Evolutionary conservation across 106 monocot genomes (phyloP), one percentile per base, ranked within the genome.

Genomic region (Dendrobium catenatum): DNA sequence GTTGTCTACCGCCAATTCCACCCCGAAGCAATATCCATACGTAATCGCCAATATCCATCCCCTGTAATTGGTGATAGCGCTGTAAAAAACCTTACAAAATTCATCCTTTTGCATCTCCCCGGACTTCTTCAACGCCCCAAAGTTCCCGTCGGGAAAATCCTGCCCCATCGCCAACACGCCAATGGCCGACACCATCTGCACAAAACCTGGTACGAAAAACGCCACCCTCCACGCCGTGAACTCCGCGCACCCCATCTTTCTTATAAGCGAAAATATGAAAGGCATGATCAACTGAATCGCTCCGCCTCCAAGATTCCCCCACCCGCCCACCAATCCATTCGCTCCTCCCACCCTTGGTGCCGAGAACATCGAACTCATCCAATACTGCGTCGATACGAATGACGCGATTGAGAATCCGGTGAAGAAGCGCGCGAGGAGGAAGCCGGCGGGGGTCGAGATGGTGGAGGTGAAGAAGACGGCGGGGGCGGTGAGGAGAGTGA

Each of bases 311-410:
- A 97, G 89, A 83, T 97, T 97, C 4, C 96, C 96, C 96, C 96
- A 97, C 6, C 96, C 96, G 0, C 86, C 96, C 19, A 94, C 86
- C 51, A 97, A 26, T 19, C 94, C 94, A 72, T 97, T 97, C 77
- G 96, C 96, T 4, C 80, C 16, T 6, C 92, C 96, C 6, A 97
- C 96, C 78, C 84, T 90, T 18, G 88, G 80, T 0, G 92, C 20
- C 24, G 94, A 89, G 88, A 97, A 97, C 90, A 97, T 92, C 84
- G 96, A 94, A 88, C 96, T 97, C 96, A 97, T 97, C 96, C 96
- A 97, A 84, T 84, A 97, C 81, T 97, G 96, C 41, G 85, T 82
- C 43, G 96, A 94, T 56, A 97, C 94, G 83, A 97, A 97, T 31
- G 94, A 84, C n/a, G 96, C 96, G 19, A 97, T 87, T 55, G 94